These are phyloP conservation scores for Cymbidium sinense DNA, from an alignment of 106 monocot species.

Conservation along the genomic window DNA sequence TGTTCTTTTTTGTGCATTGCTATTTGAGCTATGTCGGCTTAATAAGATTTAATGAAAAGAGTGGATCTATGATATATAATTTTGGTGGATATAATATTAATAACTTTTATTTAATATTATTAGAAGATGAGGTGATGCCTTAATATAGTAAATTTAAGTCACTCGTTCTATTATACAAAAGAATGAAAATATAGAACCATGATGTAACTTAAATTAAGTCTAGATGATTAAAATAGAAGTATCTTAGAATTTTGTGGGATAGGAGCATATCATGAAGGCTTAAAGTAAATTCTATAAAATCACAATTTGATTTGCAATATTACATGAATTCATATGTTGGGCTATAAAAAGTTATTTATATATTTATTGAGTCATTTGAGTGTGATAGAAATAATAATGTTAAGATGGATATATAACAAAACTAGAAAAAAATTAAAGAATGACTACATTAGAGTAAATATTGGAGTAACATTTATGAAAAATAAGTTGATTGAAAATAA, in stretches of 20 bases:
- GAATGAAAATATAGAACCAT: not conserved
- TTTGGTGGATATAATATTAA: not conserved
- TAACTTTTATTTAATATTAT: not conserved
- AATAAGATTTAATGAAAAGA: not conserved
- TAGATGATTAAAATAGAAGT: too few relatives aligned
- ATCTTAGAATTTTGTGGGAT: not conserved
- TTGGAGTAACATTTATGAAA: not conserved
- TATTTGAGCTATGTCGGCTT: too few relatives aligned
- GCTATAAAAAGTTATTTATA: not conserved
- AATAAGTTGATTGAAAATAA: not conserved
- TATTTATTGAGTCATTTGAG: not conserved
- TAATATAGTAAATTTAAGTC: not conserved
- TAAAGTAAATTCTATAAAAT: not conserved
- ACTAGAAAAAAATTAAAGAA: not conserved
- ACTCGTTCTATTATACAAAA: not conserved
- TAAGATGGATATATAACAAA: not conserved
- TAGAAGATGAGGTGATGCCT: not conserved
- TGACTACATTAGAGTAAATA: not conserved
- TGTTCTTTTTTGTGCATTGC: not conserved
- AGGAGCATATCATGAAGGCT: not conserved
- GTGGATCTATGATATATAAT: too few relatives aligned
- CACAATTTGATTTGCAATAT: not conserved
- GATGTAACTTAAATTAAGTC: not conserved
- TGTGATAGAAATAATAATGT: not conserved
- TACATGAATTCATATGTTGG: not conserved